Evolutionary conservation across 805 yeast genomes (phyloP).

Genomic region (Kuraishia ogatae): DNA sequence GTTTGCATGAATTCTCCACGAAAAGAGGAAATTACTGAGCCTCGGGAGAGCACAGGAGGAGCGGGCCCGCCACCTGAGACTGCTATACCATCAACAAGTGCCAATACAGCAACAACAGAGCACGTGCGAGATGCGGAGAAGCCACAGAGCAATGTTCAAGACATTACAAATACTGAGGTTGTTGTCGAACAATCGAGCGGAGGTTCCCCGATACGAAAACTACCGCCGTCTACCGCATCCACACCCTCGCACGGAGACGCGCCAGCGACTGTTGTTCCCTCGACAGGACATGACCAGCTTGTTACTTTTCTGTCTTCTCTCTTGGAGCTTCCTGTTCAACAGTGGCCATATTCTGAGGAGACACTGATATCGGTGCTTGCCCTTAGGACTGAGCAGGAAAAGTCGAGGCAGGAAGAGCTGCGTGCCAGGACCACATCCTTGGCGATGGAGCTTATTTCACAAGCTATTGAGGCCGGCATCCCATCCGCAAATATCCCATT

Average conservation of each 20-base stretch:
- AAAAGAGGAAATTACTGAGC: not conserved
- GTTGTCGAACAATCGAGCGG: not conserved
- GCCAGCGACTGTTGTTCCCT: not conserved
- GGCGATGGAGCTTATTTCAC: slow-evolving; percentile 27
- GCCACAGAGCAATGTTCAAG: not conserved
- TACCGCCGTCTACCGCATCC: not conserved
- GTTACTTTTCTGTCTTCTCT: not conserved
- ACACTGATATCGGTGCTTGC: slow-evolving; percentile 27
- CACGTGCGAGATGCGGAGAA: too few relatives aligned
- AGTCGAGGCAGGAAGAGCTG: slow-evolving; percentile 28
- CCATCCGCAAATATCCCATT: not conserved
- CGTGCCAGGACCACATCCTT: slow-evolving; percentile 23
- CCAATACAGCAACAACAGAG: not conserved
- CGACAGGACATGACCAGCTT: not conserved
- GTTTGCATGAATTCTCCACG: not conserved
- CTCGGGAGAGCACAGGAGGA: not conserved
- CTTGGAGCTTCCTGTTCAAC: slow-evolving; percentile 1
- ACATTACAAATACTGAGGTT: too few relatives aligned
- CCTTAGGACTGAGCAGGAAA: slow-evolving; percentile 33
- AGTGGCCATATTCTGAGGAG: slow-evolving; percentile 26
- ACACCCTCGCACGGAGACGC: not conserved
- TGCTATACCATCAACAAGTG: not conserved
- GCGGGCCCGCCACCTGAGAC: not conserved
- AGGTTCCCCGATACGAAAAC: not conserved
- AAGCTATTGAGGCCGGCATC: not conserved